These are phyloP conservation scores for Paecilomyces variotii DNA, from an alignment of 2,329 filamentous ascomycete genomes.

Conservation along the genomic window DNA sequence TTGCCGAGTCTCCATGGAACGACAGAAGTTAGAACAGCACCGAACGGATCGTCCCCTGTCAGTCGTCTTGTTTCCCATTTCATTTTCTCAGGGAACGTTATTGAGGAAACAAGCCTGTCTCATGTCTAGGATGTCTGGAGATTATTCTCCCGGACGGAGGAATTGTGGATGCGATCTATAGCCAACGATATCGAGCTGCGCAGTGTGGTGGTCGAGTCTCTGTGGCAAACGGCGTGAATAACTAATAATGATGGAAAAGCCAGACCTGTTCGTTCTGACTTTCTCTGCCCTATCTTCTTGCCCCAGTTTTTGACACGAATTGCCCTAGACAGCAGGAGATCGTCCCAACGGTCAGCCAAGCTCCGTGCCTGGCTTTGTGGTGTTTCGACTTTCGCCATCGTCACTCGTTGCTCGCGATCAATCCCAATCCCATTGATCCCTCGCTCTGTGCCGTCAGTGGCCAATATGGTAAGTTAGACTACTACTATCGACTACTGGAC, in stretches of 20 bases:
- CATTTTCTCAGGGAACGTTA: neutral
- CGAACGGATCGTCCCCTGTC: neutral
- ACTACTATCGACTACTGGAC: neutral
- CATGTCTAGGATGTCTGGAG: neutral
- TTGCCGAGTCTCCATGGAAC: neutral
- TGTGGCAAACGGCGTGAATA: neutral
- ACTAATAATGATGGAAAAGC: neutral
- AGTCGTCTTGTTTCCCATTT: neutral
- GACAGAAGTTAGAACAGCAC: neutral
- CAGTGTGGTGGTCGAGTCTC: neutral
- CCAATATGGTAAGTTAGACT: neutral
- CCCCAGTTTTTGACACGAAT: neutral
- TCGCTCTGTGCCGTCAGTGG: neutral
- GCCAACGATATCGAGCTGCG: neutral
- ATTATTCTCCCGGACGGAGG: neutral
- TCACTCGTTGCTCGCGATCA: neutral
- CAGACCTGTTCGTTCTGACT: neutral
- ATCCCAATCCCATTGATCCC: neutral
- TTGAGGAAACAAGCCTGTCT: neutral
- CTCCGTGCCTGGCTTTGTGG: neutral
- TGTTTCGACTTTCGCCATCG: neutral
- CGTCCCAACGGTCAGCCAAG: neutral
- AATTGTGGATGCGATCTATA: neutral
- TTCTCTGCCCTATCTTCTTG: neutral
- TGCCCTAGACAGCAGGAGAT: neutral